Conservation (phyloP, 2,329 filamentous ascomycete genomes). For the Microdochium trichocladiopsis region DNA sequence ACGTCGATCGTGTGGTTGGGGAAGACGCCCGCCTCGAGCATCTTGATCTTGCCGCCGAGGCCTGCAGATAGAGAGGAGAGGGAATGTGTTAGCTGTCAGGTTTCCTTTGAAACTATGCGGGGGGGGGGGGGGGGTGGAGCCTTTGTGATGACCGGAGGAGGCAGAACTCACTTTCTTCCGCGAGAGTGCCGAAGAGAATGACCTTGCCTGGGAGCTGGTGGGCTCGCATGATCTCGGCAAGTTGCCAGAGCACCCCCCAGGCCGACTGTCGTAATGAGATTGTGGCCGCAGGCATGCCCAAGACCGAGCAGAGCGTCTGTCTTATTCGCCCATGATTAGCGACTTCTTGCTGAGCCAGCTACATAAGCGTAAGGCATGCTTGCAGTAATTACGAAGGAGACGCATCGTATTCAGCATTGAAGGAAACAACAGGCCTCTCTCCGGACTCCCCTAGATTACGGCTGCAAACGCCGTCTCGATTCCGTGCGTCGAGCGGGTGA, state of each 20-base stretch:
- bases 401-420: conserved; percentile 30
- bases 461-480: conserved; percentile 36
- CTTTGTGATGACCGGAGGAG: conserved; percentile 18
- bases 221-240: conserved; percentile 18
- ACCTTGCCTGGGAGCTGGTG: conserved; percentile 14
- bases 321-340: neutral
- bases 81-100: neutral
- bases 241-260: conserved; percentile 25
- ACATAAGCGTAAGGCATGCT: neutral
- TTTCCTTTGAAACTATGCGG: too few species aligned
- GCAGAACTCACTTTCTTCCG: neutral
- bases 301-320: conserved; percentile 27
- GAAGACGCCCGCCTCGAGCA: conserved; percentile 34
- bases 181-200: conserved; percentile 24
- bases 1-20: conserved; percentile 24
- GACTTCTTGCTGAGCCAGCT: too few species aligned
- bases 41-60: conserved; percentile 26
- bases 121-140: conserved; percentile 17
- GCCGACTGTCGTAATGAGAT: conserved; percentile 14
- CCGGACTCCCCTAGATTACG: conserved; percentile 27
- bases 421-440: conserved; percentile 29
- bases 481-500: conserved; percentile 28
- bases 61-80: neutral
- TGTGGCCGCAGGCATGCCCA: conserved; percentile 28
- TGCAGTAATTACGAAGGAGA: neutral